A percentile compares a stretch with the other conserved stretches of the same genome.
These are phyloP conservation scores for Metschnikowia similis DNA, from an alignment of 805 yeast species.

Conservation along the genomic window DNA sequence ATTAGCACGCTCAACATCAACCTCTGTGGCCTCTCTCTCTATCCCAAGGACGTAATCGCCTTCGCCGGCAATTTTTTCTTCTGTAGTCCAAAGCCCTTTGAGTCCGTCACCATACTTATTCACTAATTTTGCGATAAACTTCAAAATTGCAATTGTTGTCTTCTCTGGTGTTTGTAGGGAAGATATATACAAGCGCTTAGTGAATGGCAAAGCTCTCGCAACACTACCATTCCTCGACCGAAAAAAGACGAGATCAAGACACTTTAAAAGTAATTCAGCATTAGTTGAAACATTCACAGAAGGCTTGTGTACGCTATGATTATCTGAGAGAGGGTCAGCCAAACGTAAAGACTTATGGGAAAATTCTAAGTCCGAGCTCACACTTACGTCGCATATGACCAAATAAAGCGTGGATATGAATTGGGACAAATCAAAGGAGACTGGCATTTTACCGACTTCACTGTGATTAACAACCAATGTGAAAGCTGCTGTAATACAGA, in stretches of 20 bases:
- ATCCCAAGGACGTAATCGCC: conserved; percentile 51
- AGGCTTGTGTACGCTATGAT: conserved; percentile 47
- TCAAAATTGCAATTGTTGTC: conserved; percentile 70
- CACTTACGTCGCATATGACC: conserved; percentile 59
- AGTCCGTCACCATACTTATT: conserved; percentile 65
- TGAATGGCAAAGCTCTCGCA: conserved; percentile 71
- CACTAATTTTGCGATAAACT: conserved; percentile 72
- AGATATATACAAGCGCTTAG: conserved; percentile 70
- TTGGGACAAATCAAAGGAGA: conserved; percentile 65
- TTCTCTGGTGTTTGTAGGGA: conserved; percentile 82
- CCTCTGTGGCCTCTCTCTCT: conserved; percentile 42
- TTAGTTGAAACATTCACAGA: conserved; percentile 85
- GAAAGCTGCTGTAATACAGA: conserved; percentile 88
- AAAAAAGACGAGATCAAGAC: conserved; percentile 79
- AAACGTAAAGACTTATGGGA: conserved; percentile 76
- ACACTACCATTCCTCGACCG: conserved; percentile 64
- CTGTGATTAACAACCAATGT: conserved; percentile 75
- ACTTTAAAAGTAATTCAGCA: conserved; percentile 73
- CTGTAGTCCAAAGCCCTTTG: conserved; percentile 76
- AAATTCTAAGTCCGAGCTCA: conserved; percentile 82
- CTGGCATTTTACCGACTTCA: conserved; percentile 53
- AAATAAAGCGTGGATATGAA: conserved; percentile 75
- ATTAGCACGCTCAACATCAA: conserved; percentile 69
- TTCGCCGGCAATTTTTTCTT: conserved; percentile 84
- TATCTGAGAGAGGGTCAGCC: conserved; percentile 62